Evolutionary conservation across 2,329 filamentous ascomycete genomes (phyloP).

Genomic region (Aspergillus ruber): DNA sequence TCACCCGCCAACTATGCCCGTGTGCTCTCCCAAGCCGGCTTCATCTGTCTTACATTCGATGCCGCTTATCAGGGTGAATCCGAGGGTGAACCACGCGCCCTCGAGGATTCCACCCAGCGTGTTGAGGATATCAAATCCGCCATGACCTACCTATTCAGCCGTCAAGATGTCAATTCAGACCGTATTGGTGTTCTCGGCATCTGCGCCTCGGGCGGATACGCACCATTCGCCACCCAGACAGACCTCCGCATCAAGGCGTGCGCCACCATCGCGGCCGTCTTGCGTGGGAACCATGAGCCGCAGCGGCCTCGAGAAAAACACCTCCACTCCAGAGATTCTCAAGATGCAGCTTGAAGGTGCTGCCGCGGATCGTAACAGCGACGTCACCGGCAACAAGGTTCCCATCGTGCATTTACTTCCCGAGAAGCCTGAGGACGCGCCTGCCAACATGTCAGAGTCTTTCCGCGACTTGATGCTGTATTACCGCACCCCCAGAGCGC

Average conservation of each 20-base stretch:
- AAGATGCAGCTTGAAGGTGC: slow-evolving; percentile 4
- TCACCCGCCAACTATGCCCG: slow-evolving; percentile 28
- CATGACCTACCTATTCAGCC: slow-evolving; percentile 24
- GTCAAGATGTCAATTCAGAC: slow-evolving; percentile 22
- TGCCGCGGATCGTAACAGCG: slow-evolving; percentile 5
- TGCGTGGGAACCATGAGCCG: slow-evolving; percentile 27
- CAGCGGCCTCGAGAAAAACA: slow-evolving; percentile 10
- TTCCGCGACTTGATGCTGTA: slow-evolving; percentile 15
- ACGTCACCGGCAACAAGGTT: slow-evolving; percentile 5
- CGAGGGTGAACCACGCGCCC: slow-evolving; percentile 27
- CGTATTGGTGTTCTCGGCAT: slow-evolving; percentile 37
- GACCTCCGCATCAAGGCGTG: slow-evolving; percentile 36
- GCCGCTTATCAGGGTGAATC: slow-evolving; percentile 35
- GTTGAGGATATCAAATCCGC: slow-evolving; percentile 32
- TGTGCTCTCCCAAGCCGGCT: slow-evolving; percentile 25
- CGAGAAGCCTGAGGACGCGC: slow-evolving; percentile 6
- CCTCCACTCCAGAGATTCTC: slow-evolving; percentile 4
- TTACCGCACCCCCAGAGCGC: slow-evolving; percentile 13
- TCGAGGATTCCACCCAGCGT: slow-evolving; percentile 34
- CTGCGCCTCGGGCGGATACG: slow-evolving; percentile 33
- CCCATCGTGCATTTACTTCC: slow-evolving; percentile 2
- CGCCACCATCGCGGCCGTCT: slow-evolving; percentile 25
- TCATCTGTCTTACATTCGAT: slow-evolving; percentile 31
- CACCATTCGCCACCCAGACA: slow-evolving; percentile 27
- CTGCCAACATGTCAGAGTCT: slow-evolving; percentile 1